Evolutionary conservation across 1,284 basidiomycete species (phyloP).

Genomic region (Phellinidium pouzarii): DNA sequence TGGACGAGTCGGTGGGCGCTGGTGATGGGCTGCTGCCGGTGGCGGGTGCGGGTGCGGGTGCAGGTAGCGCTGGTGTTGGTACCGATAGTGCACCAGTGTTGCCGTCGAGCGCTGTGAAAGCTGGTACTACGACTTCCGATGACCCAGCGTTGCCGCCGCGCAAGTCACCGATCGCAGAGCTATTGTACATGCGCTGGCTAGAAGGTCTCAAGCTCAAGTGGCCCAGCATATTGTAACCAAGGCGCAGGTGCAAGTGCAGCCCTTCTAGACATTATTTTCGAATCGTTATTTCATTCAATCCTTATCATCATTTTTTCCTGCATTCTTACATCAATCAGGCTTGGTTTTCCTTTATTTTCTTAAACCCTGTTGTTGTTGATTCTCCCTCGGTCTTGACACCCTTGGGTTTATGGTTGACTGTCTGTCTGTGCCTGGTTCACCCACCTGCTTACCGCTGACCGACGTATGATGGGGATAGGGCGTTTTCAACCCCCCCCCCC

Average conservation of each 20-base stretch:
- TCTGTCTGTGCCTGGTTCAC: too few relatives aligned
- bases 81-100: neutral
- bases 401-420: too few relatives aligned
- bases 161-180: constrained; percentile 84
- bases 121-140: constrained; percentile 24
- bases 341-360: too few relatives aligned
- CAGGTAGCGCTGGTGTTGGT: neutral
- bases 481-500: too few relatives aligned
- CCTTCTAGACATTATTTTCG: neutral
- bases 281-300: neutral
- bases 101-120: constrained; percentile 32
- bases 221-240: constrained; percentile 62
- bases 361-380: too few relatives aligned
- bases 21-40: constrained; percentile 36
- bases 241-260: neutral
- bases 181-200: constrained; percentile 93
- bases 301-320: neutral
- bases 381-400: too few relatives aligned
- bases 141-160: constrained; percentile 26
- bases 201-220: constrained; percentile 86
- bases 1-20: constrained; percentile 25
- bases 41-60: constrained; percentile 23
- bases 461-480: too few relatives aligned
- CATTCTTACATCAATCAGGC: too few relatives aligned
- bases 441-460: too few relatives aligned